Percentiles rank a stretch among this genome's conserved stretches.
Conservation (phyloP, 2,329 filamentous ascomycete genomes). For the Fusarium gaditjirri region DNA sequence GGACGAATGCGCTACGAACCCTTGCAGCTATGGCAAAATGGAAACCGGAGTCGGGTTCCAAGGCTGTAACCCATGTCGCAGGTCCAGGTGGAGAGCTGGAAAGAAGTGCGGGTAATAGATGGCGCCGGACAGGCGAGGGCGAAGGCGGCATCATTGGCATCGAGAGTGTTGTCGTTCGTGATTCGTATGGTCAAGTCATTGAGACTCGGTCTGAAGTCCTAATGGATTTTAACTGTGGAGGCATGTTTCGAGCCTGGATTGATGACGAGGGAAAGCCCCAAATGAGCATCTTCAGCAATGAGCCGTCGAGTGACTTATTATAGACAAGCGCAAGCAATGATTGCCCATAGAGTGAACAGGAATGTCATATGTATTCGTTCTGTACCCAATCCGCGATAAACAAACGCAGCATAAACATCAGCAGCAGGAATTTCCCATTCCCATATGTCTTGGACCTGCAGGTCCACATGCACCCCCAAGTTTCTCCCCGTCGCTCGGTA, state of each 20-base stretch:
- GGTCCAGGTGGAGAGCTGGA: conserved; percentile 80
- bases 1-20: conserved; percentile 75
- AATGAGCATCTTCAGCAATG: conserved; percentile 58
- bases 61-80: conserved; percentile 72
- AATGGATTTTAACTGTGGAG: conserved; percentile 85
- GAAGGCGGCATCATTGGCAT: conserved; percentile 89
- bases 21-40: conserved; percentile 79
- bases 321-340: conserved; percentile 6
- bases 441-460: conserved; percentile 9
- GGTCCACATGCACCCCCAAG: conserved; percentile 7
- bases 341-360: conserved; percentile 19
- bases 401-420: conserved; percentile 20
- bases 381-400: conserved; percentile 31
- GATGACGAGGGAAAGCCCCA: conserved; percentile 68
- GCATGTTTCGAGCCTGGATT: conserved; percentile 87
- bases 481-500: conserved; percentile 8
- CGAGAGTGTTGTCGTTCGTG: conserved; percentile 64
- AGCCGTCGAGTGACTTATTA: conserved; percentile 34
- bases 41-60: conserved; percentile 59
- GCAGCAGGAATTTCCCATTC: conserved; percentile 18
- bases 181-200: conserved; percentile 55
- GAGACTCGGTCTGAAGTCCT: conserved; percentile 65
- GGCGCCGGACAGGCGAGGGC: conserved; percentile 80
- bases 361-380: conserved; percentile 43
- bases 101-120: conserved; percentile 77